Conservation (phyloP, 2,329 filamentous ascomycete species). For the Onygenales sp. region DNA sequence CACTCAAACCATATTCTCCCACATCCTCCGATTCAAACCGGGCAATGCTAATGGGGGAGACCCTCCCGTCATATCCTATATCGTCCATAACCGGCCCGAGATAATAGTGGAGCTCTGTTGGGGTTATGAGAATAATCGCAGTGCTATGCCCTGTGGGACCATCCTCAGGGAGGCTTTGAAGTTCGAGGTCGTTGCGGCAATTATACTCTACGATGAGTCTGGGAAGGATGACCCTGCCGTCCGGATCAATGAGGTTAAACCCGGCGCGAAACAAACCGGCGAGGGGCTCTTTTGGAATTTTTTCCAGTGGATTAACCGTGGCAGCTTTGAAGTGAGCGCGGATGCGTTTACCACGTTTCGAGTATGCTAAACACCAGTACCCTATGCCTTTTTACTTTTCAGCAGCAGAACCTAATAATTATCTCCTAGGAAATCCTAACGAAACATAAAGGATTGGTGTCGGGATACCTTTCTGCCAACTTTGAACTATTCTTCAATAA, state of each 20-base stretch:
- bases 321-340: slow-evolving; percentile 90
- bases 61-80: slow-evolving; percentile 77
- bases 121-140: slow-evolving; percentile 83
- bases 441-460: slow-evolving; percentile 83
- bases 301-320: slow-evolving; percentile 94
- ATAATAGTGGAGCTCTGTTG: slow-evolving; percentile 81
- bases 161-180: slow-evolving; percentile 85
- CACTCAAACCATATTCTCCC: slow-evolving; percentile 89
- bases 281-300: slow-evolving; percentile 92
- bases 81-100: slow-evolving; percentile 76
- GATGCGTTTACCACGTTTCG: slow-evolving; percentile 97
- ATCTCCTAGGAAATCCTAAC: slow-evolving; percentile 71
- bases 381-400: not conserved
- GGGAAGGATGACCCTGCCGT: slow-evolving; percentile 63
- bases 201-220: slow-evolving; percentile 88
- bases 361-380: slow-evolving; percentile 41
- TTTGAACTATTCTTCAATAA: slow-evolving; percentile 87
- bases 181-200: slow-evolving; percentile 78
- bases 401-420: not conserved
- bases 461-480: slow-evolving; percentile 77
- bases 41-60: slow-evolving; percentile 58
- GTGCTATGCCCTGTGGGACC: slow-evolving; percentile 81
- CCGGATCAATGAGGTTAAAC: slow-evolving; percentile 67
- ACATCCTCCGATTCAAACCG: slow-evolving; percentile 82
- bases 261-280: slow-evolving; percentile 64